A percentile compares a stretch with the other conserved stretches of the same genome.
phyloP scores from a whole-genome alignment of 2,329 filamentous ascomycete species.

The Chlorencoelia australis region DNA sequence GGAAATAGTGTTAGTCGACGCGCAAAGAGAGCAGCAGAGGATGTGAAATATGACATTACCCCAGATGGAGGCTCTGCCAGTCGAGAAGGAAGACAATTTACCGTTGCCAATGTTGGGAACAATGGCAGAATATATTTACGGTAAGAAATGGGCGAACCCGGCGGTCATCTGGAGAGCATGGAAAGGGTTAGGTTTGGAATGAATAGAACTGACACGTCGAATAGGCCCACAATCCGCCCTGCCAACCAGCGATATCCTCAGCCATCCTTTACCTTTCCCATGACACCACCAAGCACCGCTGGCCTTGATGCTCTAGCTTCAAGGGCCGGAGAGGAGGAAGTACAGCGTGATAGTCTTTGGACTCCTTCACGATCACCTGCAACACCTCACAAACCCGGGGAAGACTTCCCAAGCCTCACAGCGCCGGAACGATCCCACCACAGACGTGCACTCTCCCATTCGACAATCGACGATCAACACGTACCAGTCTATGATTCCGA shows the following conservation, averaged over 20 bases:
- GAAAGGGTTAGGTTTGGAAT: constrained; percentile 5
- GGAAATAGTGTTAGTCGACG: constrained; percentile 21
- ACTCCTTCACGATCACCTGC: constrained; percentile 23
- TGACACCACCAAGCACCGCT: constrained; percentile 50
- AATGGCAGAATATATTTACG: constrained; percentile 75
- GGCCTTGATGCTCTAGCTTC: constrained; percentile 39
- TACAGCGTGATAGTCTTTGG: constrained; percentile 23
- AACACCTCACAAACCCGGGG: constrained; percentile 30
- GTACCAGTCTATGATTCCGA: constrained; percentile 41
- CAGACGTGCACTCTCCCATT: constrained; percentile 64
- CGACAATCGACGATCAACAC: constrained; percentile 60
- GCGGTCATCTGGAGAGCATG: constrained; percentile 6
- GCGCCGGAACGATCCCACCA: constrained; percentile 28
- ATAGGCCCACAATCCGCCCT: constrained; percentile 51
- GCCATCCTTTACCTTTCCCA: constrained; percentile 49
- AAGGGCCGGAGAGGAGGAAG: constrained; percentile 19
- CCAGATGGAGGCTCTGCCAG: constrained; percentile 51
- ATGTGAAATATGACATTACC: constrained; percentile 45
- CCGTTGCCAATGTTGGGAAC: constrained; percentile 72
- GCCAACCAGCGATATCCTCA: constrained; percentile 52
- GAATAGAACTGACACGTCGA: constrained; percentile 14
- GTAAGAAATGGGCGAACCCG: constrained; percentile 38
- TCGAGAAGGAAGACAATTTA: constrained; percentile 40
- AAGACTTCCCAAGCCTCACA: constrained; percentile 12
- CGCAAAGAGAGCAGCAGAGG: constrained; percentile 30